Conservation (phyloP, 1,139 yeast species). For the Sugiyamaella grinbergsii region DNA sequence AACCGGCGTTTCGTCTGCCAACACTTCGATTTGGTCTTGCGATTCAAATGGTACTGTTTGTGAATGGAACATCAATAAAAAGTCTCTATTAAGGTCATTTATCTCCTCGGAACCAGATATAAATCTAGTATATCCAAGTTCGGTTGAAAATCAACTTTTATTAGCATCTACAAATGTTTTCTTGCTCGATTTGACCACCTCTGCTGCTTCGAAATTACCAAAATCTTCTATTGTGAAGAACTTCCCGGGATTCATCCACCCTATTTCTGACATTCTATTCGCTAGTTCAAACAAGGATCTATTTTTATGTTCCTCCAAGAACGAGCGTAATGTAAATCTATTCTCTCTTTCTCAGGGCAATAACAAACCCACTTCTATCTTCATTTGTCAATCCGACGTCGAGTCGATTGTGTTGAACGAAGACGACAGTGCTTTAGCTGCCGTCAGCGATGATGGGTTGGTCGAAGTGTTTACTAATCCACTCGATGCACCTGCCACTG, state of each 20-base stretch:
- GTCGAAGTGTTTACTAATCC: slow-evolving; percentile 67
- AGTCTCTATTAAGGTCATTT: slow-evolving; percentile 48
- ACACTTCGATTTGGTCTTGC: slow-evolving; percentile 53
- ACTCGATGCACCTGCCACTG: slow-evolving; percentile 16
- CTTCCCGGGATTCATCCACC: slow-evolving; percentile 37
- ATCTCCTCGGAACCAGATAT: slow-evolving; percentile 45
- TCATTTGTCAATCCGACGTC: slow-evolving; percentile 69
- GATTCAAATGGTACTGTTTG: slow-evolving; percentile 63
- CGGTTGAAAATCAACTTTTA: slow-evolving; percentile 46
- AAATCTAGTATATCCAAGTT: slow-evolving; percentile 37
- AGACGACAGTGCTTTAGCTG: slow-evolving; percentile 52
- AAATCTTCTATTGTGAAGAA: slow-evolving; percentile 26
- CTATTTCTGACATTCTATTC: slow-evolving; percentile 27
- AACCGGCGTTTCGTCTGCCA: slow-evolving; percentile 42
- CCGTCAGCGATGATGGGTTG: slow-evolving; percentile 63
- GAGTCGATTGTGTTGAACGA: slow-evolving; percentile 44
- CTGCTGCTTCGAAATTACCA: slow-evolving; percentile 19
- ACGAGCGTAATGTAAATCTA: slow-evolving; percentile 78
- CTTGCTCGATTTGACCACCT: slow-evolving; percentile 47
- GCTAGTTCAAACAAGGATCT: slow-evolving; percentile 24
- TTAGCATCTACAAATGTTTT: slow-evolving; percentile 67
- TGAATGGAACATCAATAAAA: slow-evolving; percentile 62
- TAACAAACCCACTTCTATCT: slow-evolving; percentile 39
- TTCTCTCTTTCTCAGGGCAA: slow-evolving; percentile 52
- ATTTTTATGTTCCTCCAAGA: slow-evolving; percentile 53